Percentiles rank a stretch among this genome's conserved stretches.
Evolutionary conservation across 768 basidiomycete genomes (phyloP).

Genomic region (Phanerochaete sordida): DNA sequence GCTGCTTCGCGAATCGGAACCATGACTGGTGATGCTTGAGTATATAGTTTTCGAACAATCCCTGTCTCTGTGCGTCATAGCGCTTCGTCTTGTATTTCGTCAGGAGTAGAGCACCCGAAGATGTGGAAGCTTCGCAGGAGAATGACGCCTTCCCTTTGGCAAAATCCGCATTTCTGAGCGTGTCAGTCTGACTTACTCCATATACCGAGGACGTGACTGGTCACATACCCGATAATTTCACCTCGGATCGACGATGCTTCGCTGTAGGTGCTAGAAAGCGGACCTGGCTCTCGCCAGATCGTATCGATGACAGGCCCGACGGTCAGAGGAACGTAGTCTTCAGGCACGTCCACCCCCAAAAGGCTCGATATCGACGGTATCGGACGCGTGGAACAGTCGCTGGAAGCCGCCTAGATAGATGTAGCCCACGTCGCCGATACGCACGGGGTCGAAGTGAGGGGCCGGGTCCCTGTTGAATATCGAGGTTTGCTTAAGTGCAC

Average conservation of each 20-base stretch:
- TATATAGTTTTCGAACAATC: conserved; percentile 5
- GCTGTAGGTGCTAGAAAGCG: background rate
- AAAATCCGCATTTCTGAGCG: background rate
- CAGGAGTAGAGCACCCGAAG: background rate
- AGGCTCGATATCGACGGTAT: background rate
- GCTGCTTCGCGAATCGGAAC: conserved; percentile 3
- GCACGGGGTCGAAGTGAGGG: background rate
- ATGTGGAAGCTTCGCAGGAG: background rate
- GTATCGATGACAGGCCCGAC: background rate
- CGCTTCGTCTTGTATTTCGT: background rate
- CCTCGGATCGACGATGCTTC: background rate
- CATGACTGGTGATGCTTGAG: conserved; percentile 4
- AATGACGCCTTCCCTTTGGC: background rate
- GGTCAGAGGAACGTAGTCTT: conserved; percentile 1
- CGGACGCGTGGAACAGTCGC: conserved; percentile 6
- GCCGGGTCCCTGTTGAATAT: background rate
- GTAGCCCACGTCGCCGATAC: conserved; percentile 11
- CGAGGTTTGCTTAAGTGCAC: too few species aligned
- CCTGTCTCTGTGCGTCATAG: background rate
- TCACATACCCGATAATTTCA: background rate
- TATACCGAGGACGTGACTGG: background rate
- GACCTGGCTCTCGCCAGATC: background rate
- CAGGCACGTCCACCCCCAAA: conserved; percentile 9
- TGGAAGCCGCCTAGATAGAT: conserved; percentile 4
- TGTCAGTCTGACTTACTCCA: too few species aligned